Conservation (phyloP, 1,139 yeast genomes). For the Saccharomyces hybrid region DNA sequence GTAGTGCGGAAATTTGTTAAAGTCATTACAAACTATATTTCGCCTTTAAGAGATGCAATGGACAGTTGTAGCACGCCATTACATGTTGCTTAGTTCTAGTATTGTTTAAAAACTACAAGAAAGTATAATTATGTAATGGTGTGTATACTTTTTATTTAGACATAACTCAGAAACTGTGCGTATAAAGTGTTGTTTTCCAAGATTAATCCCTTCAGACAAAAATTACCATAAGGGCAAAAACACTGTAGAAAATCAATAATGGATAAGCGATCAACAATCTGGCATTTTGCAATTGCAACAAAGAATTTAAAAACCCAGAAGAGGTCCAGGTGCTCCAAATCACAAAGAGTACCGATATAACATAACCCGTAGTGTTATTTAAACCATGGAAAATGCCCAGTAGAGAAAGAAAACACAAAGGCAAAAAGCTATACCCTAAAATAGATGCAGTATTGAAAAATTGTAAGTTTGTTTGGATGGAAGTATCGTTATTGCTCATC, state of each 20-base stretch:
- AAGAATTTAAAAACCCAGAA: slow-evolving; percentile 86
- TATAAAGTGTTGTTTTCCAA: not conserved
- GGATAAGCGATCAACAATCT: slow-evolving; percentile 93
- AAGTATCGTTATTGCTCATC: slow-evolving; percentile 42
- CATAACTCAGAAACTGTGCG: not conserved
- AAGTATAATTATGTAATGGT: not conserved
- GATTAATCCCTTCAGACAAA: slow-evolving; percentile 46
- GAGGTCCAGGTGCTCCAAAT: slow-evolving; percentile 93
- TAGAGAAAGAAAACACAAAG: slow-evolving; percentile 74
- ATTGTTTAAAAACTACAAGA: not conserved
- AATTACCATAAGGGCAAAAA: slow-evolving; percentile 93
- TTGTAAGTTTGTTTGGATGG: slow-evolving; percentile 23
- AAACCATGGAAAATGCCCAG: slow-evolving; percentile 60
- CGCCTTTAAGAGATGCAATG: not conserved
- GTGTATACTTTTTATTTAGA: slow-evolving; percentile 1
- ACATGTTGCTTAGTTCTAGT: not conserved
- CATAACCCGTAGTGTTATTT: slow-evolving; percentile 70
- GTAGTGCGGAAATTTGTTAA: not conserved
- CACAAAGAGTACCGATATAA: slow-evolving; percentile 62
- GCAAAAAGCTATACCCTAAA: slow-evolving; percentile 87
- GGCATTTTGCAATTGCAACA: slow-evolving; percentile 74
- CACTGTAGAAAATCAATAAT: slow-evolving; percentile 80
- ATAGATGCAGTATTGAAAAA: slow-evolving; percentile 57
- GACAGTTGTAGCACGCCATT: not conserved
- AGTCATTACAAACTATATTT: not conserved